Evolutionary conservation across 169 alveolate genomes (phyloP), one percentile per base, ranked within the genome.

Genomic region (Plasmodium fragile): DNA sequence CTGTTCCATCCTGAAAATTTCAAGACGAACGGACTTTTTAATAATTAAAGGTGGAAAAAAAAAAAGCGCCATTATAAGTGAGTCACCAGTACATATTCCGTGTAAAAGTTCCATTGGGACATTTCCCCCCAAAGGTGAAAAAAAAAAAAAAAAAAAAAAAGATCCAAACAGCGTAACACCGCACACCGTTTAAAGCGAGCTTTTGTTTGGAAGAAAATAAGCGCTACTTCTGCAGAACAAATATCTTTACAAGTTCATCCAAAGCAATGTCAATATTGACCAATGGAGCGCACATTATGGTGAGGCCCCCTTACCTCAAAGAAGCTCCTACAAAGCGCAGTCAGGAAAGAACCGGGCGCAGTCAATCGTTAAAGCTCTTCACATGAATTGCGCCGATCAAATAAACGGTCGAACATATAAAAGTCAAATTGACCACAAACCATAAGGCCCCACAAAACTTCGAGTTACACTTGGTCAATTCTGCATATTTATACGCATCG

Each of bases 401-500:
- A 71, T 95, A 95, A 45, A 95, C 28, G 32, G 96, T 92, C 53
- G 71, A 43, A 43, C 39, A 36, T 39, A 95, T 71, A 72, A 95
- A 82, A 10, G 36, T 34, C 32, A 93, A 80, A 72, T 95, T 95
- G 70, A 95, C 18, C 11, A 81, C 5, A 77, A 89, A 93, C 97
- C 97, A 95, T 13, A 95, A 75, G 41, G 80, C 83, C 59, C 97
- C 97, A 73, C 97, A 95, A 53, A 95, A 89, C 22, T 95, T 90
- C 59, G 96, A 92, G 75, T 93, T 93, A 71, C 96, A 93, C 69
- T 92, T 95, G 25, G 96, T 95, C 59, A 95, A 28, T 72, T 92
- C 71, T 11, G 96, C 96, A 69, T 92, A 94, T 45, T 95, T 95
- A 90, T 93, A 95, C 25, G 97, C 95, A 80, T 95, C 97, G n/a